Evolutionary conservation across 2,329 filamentous ascomycete species (phyloP), one percentile per base, ranked within the genome.

Genomic region (Fusarium camptoceras): DNA sequence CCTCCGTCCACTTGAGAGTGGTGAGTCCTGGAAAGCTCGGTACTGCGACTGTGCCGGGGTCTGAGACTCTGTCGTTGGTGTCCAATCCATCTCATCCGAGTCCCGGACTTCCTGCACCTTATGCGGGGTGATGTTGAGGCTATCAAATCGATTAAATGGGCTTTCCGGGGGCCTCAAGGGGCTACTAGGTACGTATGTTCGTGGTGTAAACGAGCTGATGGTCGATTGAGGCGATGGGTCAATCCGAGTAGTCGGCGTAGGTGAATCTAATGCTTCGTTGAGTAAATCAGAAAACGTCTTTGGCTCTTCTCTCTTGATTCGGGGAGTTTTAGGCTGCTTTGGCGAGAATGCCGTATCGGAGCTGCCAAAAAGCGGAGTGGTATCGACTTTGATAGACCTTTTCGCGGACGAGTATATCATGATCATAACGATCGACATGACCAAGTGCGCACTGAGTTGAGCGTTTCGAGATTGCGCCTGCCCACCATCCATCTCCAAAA

Each of bases 51-150:
- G 70, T 2, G 62, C n/a, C 50, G 82, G 71, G 6, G 54, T 30
- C 47, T 83, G 81, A n/a, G 85, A 84, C 58, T 82, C 81, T 1
- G 88, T 88, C 1, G 90, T 88, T 1, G 90, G 90, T 4, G 89
- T 87, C 89, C 91, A 93, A 74, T 94, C 92, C 92, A 94, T 94
- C 58, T 86, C 86, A 41, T 91, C 87, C 2, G 81, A 82, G 59
- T 85, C 81, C 11, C 82, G 79, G 2, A 75, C 55, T 24, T 75
- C 65, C 37, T 69, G 67, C 4, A 62, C 41, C 28, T 42, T 67
- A 30, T 68, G 62, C 10, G 66, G 56, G 3, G 72, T 66, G 15
- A 76, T 59, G 41, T 56, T 61, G 9, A 71, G 63, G 24, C n/a
- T 66, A 30, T 59, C 70, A 43, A 76, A 62, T 14, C 44, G 59